A percentile compares a stretch with the other conserved stretches of the same genome.
Conservation (phyloP, 257 asterid genomes). For the Buddleja alternifolia region DNA sequence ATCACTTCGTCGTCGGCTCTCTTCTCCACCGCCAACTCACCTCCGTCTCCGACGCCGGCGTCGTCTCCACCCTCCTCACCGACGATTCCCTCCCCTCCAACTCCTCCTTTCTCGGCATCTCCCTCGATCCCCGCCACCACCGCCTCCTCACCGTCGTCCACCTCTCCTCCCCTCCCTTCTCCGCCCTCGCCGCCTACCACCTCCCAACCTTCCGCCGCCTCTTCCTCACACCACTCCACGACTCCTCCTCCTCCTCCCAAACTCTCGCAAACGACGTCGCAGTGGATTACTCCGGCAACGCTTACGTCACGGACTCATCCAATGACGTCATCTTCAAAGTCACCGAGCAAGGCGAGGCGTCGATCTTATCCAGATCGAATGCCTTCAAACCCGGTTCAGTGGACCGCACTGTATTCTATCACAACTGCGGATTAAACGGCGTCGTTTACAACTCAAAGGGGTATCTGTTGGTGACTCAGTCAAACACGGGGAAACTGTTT, state of each 20-base stretch:
- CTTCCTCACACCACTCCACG: constrained; percentile 53
- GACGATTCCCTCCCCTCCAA: constrained; percentile 54
- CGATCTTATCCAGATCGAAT: constrained; percentile 53
- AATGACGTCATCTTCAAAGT: constrained; percentile 67
- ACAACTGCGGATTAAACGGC: constrained; percentile 63
- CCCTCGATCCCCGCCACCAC: constrained; percentile 59
- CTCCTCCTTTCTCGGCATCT: constrained; percentile 59
- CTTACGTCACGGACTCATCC: constrained; percentile 73
- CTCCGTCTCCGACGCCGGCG: constrained; percentile 86
- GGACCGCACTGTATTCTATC: constrained; percentile 32
- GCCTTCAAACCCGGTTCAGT: constrained; percentile 44
- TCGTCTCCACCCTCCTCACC: constrained; percentile 55
- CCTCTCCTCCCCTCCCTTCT: constrained; percentile 45
- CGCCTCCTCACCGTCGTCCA: constrained; percentile 77
- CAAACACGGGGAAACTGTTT: constrained; percentile 67
- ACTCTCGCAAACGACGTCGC: constrained; percentile 61
- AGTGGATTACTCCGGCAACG: constrained; percentile 65
- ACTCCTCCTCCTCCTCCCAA: constrained; percentile 36
- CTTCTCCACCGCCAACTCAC: constrained; percentile 53
- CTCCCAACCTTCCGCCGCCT: constrained; percentile 48
- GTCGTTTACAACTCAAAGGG: constrained; percentile 63
- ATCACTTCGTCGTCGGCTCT: constrained; percentile 78
- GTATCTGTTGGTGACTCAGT: constrained; percentile 69
- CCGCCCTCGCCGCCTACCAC: constrained; percentile 67
- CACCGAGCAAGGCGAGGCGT: constrained; percentile 52